A percentile compares a stretch with the other conserved stretches of the same genome.
Evolutionary conservation across 2,329 filamentous ascomycete species (phyloP).

Genomic region (Colletotrichum falcatum): DNA sequence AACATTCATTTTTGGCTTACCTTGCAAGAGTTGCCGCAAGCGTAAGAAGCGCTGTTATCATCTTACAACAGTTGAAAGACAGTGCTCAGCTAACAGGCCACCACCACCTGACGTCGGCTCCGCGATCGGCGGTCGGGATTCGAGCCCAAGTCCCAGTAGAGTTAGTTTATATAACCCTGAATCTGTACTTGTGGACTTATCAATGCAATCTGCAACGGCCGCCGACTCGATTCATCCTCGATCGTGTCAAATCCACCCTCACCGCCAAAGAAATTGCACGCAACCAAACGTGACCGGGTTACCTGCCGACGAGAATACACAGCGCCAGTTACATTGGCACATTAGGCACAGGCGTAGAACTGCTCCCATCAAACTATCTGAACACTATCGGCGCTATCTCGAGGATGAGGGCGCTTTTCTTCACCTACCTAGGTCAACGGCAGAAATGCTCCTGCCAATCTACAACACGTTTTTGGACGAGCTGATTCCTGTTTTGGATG

Average conservation of each 20-base stretch:
- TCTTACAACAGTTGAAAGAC: neutral
- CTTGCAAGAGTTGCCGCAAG: conserved; percentile 40
- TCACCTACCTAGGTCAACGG: conserved; percentile 38
- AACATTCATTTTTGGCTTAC: conserved; percentile 4
- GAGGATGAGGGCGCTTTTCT: conserved; percentile 40
- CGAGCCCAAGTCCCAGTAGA: conserved; percentile 32
- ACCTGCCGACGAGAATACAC: conserved; percentile 9
- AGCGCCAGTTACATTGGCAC: conserved; percentile 39
- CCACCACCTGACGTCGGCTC: neutral
- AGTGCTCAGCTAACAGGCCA: neutral
- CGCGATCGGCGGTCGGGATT: conserved; percentile 13
- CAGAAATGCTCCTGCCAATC: conserved; percentile 38
- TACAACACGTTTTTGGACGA: conserved; percentile 41
- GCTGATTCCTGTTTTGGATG: conserved; percentile 42
- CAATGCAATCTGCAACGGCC: neutral
- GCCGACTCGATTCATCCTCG: neutral
- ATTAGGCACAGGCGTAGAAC: conserved; percentile 32
- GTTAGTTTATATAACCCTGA: conserved; percentile 43
- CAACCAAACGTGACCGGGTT: neutral
- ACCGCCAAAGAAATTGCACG: neutral
- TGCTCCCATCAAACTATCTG: conserved; percentile 13
- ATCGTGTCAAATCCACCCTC: neutral
- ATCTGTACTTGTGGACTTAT: conserved; percentile 40
- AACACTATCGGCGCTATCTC: conserved; percentile 37
- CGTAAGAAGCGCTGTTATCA: conserved; percentile 44